Conservation (phyloP, 805 yeast species). For the Pichia californica region DNA sequence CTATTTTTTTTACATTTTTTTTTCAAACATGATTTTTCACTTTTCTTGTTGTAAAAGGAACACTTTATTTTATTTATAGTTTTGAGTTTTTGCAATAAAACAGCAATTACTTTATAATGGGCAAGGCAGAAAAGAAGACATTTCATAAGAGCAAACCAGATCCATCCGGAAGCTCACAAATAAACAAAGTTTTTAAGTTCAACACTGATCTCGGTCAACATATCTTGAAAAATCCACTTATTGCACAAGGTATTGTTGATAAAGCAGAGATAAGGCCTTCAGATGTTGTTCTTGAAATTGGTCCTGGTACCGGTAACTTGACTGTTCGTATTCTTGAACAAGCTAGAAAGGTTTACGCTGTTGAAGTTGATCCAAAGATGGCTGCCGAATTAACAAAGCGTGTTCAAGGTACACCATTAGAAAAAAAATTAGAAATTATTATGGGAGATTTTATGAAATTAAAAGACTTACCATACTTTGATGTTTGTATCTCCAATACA, state of each 20-base stretch:
- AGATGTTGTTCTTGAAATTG: conserved; percentile 91
- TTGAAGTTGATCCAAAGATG: conserved; percentile 99
- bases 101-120: too few species aligned
- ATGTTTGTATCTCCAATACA: conserved; percentile 92
- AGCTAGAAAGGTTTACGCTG: conserved; percentile 91
- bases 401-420: conserved; percentile 94
- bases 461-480: conserved; percentile 82
- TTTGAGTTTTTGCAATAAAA: too few species aligned
- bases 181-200: conserved; percentile 87
- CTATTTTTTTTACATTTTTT: too few species aligned
- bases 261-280: conserved; percentile 90
- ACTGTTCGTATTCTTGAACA: conserved; percentile 89
- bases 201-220: conserved; percentile 97
- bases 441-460: conserved; percentile 96
- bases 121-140: conserved; percentile 59
- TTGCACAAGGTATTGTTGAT: conserved; percentile 97
- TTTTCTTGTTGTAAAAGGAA: too few species aligned
- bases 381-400: conserved; percentile 97
- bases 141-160: conserved; percentile 43
- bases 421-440: conserved; percentile 83
- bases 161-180: conserved; percentile 58
- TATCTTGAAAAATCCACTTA: conserved; percentile 89
- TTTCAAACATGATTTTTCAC: too few species aligned
- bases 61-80: too few species aligned
- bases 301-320: conserved; percentile 98